A percentile compares a stretch with the other conserved stretches of the same genome.
These are phyloP conservation scores for Microcera coccophila DNA, from an alignment of 2,329 filamentous ascomycete species.

Conservation along the genomic window DNA sequence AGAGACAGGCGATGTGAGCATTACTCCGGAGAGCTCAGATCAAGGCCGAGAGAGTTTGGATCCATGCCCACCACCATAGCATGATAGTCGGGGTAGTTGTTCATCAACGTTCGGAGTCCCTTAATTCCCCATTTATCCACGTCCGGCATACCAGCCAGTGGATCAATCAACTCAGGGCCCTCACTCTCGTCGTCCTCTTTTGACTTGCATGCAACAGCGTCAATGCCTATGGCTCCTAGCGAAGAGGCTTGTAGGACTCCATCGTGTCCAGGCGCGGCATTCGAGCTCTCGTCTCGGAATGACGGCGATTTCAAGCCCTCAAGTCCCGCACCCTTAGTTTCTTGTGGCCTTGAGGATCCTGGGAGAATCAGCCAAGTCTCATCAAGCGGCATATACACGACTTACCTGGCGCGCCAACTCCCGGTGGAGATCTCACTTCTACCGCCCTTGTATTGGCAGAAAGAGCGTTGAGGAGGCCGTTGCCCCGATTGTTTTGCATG, in stretches of 20 bases:
- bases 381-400: background rate
- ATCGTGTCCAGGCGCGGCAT: slow-evolving; percentile 33
- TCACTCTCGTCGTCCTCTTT: slow-evolving; percentile 43
- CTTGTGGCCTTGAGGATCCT: slow-evolving; percentile 41
- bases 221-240: slow-evolving; percentile 47
- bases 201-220: slow-evolving; percentile 36
- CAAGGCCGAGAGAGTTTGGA: slow-evolving; percentile 53
- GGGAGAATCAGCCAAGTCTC: slow-evolving; percentile 20
- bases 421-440: slow-evolving; percentile 48
- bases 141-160: slow-evolving; percentile 57
- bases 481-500: slow-evolving; percentile 47
- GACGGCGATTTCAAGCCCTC: slow-evolving; percentile 45
- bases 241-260: slow-evolving; percentile 33
- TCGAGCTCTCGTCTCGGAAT: slow-evolving; percentile 42
- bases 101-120: slow-evolving; percentile 60
- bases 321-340: slow-evolving; percentile 37
- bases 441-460: slow-evolving; percentile 53
- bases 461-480: slow-evolving; percentile 61
- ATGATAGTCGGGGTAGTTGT: slow-evolving; percentile 60
- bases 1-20: slow-evolving; percentile 23
- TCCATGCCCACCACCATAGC: slow-evolving; percentile 59
- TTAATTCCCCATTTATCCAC: slow-evolving; percentile 64
- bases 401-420: slow-evolving; percentile 37
- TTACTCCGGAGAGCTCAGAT: slow-evolving; percentile 56
- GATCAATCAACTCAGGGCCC: slow-evolving; percentile 48